These are phyloP conservation scores for Plasmodium knowlesi DNA, from an alignment of 169 alveolate genomes.

Conservation along the genomic window DNA sequence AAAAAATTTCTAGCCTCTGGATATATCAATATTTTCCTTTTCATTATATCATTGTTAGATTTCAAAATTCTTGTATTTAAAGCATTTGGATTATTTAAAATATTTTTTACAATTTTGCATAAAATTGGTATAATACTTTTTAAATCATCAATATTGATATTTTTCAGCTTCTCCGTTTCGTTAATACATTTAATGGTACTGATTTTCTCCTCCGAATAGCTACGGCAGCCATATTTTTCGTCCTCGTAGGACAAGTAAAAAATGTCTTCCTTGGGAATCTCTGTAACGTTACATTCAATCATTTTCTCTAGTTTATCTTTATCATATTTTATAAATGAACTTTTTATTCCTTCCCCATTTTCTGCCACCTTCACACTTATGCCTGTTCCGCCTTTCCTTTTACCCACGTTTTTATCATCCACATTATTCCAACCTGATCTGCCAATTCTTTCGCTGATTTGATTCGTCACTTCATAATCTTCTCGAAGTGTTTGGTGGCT, in stretches of 20 bases:
- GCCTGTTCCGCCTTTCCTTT: not conserved
- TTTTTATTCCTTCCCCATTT: not conserved
- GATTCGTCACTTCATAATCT: not conserved
- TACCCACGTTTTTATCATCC: not conserved
- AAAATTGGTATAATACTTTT: slow-evolving; percentile 40
- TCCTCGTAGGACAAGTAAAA: slow-evolving; percentile 50
- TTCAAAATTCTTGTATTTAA: slow-evolving; percentile 67
- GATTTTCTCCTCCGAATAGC: slow-evolving; percentile 50
- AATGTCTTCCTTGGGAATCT: slow-evolving; percentile 41
- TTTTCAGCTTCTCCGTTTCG: slow-evolving; percentile 37
- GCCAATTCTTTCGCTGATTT: not conserved
- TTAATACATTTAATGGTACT: slow-evolving; percentile 37
- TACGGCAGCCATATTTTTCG: not conserved
- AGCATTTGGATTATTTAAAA: slow-evolving; percentile 63
- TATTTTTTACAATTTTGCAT: slow-evolving; percentile 64
- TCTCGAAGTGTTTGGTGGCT: not conserved
- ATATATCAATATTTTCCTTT: slow-evolving; percentile 55
- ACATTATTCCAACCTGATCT: not conserved
- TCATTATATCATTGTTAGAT: slow-evolving; percentile 61
- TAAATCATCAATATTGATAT: slow-evolving; percentile 14
- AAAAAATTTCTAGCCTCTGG: slow-evolving; percentile 15
- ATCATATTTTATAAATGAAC: slow-evolving; percentile 46
- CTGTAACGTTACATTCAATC: not conserved
- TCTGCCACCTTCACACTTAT: not conserved
- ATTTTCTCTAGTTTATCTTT: slow-evolving; percentile 40